phyloP scores from a whole-genome alignment of 108 stramenopile species.

The Pseudonitzschia pungens region DNA sequence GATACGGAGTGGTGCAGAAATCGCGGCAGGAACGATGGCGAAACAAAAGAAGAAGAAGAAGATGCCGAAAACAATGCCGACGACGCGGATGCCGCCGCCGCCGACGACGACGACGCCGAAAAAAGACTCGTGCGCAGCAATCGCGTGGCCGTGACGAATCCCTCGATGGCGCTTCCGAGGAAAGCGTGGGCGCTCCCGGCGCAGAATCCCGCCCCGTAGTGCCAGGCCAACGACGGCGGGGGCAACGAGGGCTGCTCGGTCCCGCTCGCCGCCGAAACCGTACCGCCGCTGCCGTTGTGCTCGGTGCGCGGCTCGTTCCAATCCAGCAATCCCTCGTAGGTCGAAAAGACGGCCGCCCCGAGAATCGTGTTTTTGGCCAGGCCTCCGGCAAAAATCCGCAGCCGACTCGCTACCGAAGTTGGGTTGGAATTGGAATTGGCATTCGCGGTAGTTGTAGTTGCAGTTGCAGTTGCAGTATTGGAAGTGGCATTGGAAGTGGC shows the following conservation, averaged over 20 bases:
- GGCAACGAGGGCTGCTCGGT: no score
- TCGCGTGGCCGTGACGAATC: slow-evolving; percentile 8
- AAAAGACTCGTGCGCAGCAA: no score
- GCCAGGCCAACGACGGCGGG: slow-evolving; percentile 30
- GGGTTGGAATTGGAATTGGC: no score
- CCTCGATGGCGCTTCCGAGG: slow-evolving; percentile 10
- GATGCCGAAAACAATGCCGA: background rate
- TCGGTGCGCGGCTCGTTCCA: no score
- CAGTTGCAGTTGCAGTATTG: background rate
- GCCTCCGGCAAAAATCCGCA: slow-evolving; percentile 11
- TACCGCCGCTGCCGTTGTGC: no score
- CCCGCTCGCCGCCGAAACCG: no score
- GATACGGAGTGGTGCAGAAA: slow-evolving; percentile 65
- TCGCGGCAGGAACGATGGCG: no score
- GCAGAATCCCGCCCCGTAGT: slow-evolving; percentile 48
- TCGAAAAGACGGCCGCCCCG: slow-evolving; percentile 66
- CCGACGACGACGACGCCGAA: no score
- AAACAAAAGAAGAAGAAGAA: slow-evolving; percentile 2
- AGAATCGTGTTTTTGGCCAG: slow-evolving; percentile 62
- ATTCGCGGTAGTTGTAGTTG: background rate
- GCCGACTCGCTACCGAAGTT: background rate
- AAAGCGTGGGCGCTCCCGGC: slow-evolving; percentile 1
- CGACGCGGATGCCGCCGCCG: background rate
- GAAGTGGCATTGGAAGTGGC: no score
- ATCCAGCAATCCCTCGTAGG: slow-evolving; percentile 42